A percentile compares a stretch with the other conserved stretches of the same genome.
phyloP scores from a whole-genome alignment of 2,329 filamentous ascomycete species.

The Calonectria pteridis region DNA sequence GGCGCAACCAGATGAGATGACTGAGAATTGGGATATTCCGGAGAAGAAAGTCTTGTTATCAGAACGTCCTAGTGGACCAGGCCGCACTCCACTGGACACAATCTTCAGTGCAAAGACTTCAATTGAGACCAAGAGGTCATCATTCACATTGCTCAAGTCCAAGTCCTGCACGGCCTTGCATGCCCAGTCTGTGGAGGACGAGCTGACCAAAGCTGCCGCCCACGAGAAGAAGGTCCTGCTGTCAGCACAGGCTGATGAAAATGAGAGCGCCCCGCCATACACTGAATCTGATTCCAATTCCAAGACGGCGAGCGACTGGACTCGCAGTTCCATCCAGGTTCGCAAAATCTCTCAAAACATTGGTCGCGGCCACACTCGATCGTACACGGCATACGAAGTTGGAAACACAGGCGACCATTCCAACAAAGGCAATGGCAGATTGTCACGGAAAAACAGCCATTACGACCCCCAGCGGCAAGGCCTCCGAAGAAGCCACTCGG shows the following conservation, averaged over 20 bases:
- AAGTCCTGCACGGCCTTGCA: neutral
- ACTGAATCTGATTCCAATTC: neutral
- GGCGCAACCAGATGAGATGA: neutral
- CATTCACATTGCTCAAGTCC: neutral
- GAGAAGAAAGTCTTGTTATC: neutral
- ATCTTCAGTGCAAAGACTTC: neutral
- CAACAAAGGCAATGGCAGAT: neutral
- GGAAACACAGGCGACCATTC: neutral
- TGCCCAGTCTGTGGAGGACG: neutral
- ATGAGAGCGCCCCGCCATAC: neutral
- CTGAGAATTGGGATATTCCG: neutral
- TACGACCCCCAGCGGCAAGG: neutral
- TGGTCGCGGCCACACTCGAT: neutral
- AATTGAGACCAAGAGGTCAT: neutral
- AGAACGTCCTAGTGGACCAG: neutral
- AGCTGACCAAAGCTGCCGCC: neutral
- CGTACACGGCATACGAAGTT: neutral
- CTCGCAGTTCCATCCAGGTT: neutral
- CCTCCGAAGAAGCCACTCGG: neutral
- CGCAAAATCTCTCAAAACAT: neutral
- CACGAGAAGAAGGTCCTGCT: neutral
- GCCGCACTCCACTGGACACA: neutral
- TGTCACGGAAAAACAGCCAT: neutral
- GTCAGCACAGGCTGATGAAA: neutral
- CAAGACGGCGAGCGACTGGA: neutral